Base-by-base conservation (phyloP, 1,284 basidiomycete species). In the Porogramme epimiltina region DNA sequence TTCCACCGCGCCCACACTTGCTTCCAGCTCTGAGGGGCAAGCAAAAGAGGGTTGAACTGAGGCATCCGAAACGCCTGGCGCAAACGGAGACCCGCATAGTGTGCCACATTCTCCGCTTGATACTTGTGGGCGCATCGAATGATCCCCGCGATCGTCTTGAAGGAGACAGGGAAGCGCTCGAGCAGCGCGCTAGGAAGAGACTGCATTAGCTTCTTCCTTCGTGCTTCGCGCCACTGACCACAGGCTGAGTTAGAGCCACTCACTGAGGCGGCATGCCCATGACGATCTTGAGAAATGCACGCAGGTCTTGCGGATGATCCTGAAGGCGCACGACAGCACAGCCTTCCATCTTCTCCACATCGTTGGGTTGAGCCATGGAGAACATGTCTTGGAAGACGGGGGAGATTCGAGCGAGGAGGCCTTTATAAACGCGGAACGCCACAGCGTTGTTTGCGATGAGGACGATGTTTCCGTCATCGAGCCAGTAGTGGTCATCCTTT, bases 71-170 rank as follows among this genome's bases (percentile, higher is more conserved):
- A n/a, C n/a, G n/a, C n/a, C n/a, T n/a, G n/a, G n/a, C n/a, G n/a
- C n/a, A n/a, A n/a, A n/a, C n/a, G n/a, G n/a, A n/a, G n/a, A n/a
- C n/a, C n/a, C n/a, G n/a, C n/a, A n/a, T n/a, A n/a, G n/a, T n/a
- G n/a, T n/a, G n/a, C n/a, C 16, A 38, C n/a, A n/a, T 28, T 18
- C 8, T 22, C 22, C 1, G 33, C 36, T 20, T 31, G 24, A 15
- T 49, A 49, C 19, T 49, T 49, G 47, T 49, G 41, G 25, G 47
- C 42, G 20, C 42, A 36, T 24, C 41, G 42, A 5, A 44, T 37
- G 19, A 37, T 37, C 24, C n/a, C 19, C 5, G 41, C 33, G 28
- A 49, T 13, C 22, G n/a, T 37, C 9, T 23, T 13, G 41, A 49
- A 49, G 16, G 39, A 25, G 10, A 41, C 15, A 15, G 28, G 28